Percentiles rank a stretch among this genome's conserved stretches.
Evolutionary conservation across 2,329 filamentous ascomycete species (phyloP).

Genomic region (Cordyceps militaris): DNA sequence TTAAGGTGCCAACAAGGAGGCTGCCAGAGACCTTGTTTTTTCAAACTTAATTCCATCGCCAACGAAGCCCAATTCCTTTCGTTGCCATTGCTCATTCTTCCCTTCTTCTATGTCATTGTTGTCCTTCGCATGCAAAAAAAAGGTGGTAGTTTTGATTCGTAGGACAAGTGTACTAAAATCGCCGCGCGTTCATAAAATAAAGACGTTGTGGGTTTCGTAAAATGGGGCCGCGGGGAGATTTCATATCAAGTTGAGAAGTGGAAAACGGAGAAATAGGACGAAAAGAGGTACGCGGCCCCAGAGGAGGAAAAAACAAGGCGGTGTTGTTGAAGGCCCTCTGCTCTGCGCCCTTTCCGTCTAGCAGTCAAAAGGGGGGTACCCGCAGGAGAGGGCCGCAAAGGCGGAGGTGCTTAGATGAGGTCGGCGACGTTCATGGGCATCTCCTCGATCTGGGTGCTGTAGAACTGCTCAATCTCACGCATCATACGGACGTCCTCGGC

Average conservation of each 20-base stretch:
- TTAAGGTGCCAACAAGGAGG: slow-evolving; percentile 29
- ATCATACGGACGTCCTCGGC: slow-evolving; percentile 99
- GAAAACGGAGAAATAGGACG: slow-evolving; percentile 10
- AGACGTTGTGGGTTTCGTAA: slow-evolving; percentile 10
- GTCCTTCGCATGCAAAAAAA: slow-evolving; percentile 11
- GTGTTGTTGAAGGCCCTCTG: slow-evolving; percentile 6
- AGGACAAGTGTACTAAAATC: slow-evolving; percentile 11
- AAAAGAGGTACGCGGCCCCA: slow-evolving; percentile 12
- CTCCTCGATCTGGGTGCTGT: slow-evolving; percentile 99
- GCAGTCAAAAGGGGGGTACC: slow-evolving; percentile 17
- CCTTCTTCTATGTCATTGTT: slow-evolving; percentile 1
- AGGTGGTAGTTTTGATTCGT: background rate
- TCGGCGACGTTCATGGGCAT: slow-evolving; percentile 95
- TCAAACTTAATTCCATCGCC: slow-evolving; percentile 13
- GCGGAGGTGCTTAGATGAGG: slow-evolving; percentile 53
- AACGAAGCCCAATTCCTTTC: slow-evolving; percentile 25
- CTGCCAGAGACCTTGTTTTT: slow-evolving; percentile 32
- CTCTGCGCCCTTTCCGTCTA: slow-evolving; percentile 1
- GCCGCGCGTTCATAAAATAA: slow-evolving; percentile 13
- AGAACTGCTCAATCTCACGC: slow-evolving; percentile 99
- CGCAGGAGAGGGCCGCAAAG: slow-evolving; percentile 19
- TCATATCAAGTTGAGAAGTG: slow-evolving; percentile 1
- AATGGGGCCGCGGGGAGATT: slow-evolving; percentile 12
- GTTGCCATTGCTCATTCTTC: slow-evolving; percentile 7
- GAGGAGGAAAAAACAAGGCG: slow-evolving; percentile 14